Percentiles rank a stretch among this genome's conserved stretches.
These are phyloP conservation scores for Huntiella decipiens DNA, from an alignment of 2,329 filamentous ascomycete genomes.

Conservation along the genomic window DNA sequence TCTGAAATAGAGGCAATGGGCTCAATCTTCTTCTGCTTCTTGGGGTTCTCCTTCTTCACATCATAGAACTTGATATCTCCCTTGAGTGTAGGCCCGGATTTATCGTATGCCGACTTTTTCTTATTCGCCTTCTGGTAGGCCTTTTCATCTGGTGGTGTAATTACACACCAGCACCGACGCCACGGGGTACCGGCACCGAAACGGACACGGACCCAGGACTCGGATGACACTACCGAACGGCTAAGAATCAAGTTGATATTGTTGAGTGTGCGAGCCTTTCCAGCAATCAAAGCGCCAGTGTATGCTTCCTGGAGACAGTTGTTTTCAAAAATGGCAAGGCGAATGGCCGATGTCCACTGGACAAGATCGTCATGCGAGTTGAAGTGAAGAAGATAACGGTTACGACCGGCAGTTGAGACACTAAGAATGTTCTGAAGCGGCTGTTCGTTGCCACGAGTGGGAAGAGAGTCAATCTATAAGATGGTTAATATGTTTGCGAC, in stretches of 20 bases:
- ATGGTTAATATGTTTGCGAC: not conserved
- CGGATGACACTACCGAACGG: constrained; percentile 52
- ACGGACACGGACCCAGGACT: constrained; percentile 87
- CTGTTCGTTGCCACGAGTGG: constrained; percentile 60
- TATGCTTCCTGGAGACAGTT: constrained; percentile 88
- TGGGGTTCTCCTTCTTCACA: constrained; percentile 51
- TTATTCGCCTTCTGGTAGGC: constrained; percentile 71
- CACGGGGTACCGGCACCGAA: constrained; percentile 93
- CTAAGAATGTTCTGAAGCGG: constrained; percentile 88
- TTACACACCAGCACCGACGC: constrained; percentile 92
- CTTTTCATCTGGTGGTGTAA: constrained; percentile 84
- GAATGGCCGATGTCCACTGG: constrained; percentile 90
- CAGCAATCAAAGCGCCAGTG: constrained; percentile 84
- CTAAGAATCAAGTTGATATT: constrained; percentile 84
- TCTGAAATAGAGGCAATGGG: constrained; percentile 86
- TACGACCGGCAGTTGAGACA: constrained; percentile 85
- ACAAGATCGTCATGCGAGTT: constrained; percentile 83
- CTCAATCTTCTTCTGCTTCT: constrained; percentile 76
- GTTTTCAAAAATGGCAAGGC: constrained; percentile 86
- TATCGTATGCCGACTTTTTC: constrained; percentile 66
- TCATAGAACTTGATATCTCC: constrained; percentile 94
- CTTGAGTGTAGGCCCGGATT: constrained; percentile 49
- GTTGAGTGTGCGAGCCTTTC: constrained; percentile 76
- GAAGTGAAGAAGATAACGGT: constrained; percentile 90
- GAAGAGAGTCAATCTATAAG: constrained; percentile 63